Base-by-base conservation (phyloP, 179 eudicot genomes). In the Silene coronaria region DNA sequence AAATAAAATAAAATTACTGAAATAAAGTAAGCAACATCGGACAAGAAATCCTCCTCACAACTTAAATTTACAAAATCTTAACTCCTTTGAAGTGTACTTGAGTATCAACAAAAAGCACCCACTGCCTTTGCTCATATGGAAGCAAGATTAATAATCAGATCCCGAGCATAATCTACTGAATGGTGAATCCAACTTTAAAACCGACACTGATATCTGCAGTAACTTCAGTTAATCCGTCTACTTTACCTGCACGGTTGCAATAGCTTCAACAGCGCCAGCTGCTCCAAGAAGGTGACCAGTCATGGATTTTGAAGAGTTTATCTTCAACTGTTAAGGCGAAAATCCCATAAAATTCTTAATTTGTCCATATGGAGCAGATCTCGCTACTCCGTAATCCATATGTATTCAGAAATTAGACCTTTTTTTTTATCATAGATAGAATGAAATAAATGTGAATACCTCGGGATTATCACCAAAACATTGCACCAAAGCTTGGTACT, bases 211-310 rank as follows among this genome's bases (percentile, higher is more conserved):
- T n/a, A n/a, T n/a, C n/a, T n/a, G n/a, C n/a, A n/a, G n/a, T n/a
- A n/a, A n/a, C n/a, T n/a, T n/a, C n/a, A n/a, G n/a, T 53, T 4
- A 53, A 53, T 4, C 19, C 2, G 0, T 6, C 6, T 53, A 48
- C 19, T 23, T 76, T 72, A 92, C 98, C 98, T 94, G 92, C 51
- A 92, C 84, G 67, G 98, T 92, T 72, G 97, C 97, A 82, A 94
- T 91, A 78, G 97, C 98, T 86, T 92, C 98, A 78, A 94, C 90
- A 76, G 89, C 97, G 69, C 98, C 98, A 84, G 98, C 94, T 76
- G 96, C 98, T 73, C 98, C 98, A 67, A 94, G 89, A 62, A 94
- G 89, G 80, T 94, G 98, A 79, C 98, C 98, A 42, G 88, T 89
- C 98, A 92, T 94, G 34, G 96, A 94, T 80, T 94, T 94, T 75